Base-by-base conservation (phyloP, 2,329 filamentous ascomycete genomes). In the Fusarium avenaceum region DNA sequence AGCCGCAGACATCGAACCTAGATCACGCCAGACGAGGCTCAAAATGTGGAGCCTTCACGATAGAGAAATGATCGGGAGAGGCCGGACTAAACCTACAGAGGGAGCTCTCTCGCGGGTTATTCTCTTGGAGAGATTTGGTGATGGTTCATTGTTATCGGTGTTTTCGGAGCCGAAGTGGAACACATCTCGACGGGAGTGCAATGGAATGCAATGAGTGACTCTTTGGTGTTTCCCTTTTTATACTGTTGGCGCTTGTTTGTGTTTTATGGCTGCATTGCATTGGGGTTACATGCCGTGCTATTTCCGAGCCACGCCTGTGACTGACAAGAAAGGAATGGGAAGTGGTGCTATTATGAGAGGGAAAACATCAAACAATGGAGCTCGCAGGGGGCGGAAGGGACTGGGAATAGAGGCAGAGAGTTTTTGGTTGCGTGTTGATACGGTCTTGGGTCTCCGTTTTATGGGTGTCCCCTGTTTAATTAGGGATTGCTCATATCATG, bases 231-330 rank as follows among this genome's bases (percentile, higher is more conserved):
- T 46, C 22, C 26, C 22, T 38, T 44, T 30, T 33, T 40, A 40
- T 32, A 44, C 28, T 32, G 39, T 33, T 32, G 32, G 39, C 30
- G 39, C 44, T 33, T 10, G 28, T 47, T 38, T 48, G 9, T 28
- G 47, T 63, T 56, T 49, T 33, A 60, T 45, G 61, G 62, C 62
- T 64, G 59, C 55, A 49, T 30, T 39, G 39, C 38, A 45, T 46
- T 55, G 43, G 24, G 7, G 58, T n/a, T 53, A 42, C 47, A 64
- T 72, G 62, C 71, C 71, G 64, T 61, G 52, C 52, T 58, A 72
- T 52, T 50, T 42, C 71, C 71, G 71, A 73, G 55, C 26, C 65
- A 71, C 71, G 56, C 57, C 70, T 69, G 69, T 46, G 26, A 61
- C 22, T 61, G 26, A 42, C 43, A 39, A 32, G 52, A 39, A 54